Evolutionary conservation across 176 grass and related monocot species (phyloP), one percentile per base, ranked within the genome.

Genomic region (sorghum (Sorghum bicolor)): DNA sequence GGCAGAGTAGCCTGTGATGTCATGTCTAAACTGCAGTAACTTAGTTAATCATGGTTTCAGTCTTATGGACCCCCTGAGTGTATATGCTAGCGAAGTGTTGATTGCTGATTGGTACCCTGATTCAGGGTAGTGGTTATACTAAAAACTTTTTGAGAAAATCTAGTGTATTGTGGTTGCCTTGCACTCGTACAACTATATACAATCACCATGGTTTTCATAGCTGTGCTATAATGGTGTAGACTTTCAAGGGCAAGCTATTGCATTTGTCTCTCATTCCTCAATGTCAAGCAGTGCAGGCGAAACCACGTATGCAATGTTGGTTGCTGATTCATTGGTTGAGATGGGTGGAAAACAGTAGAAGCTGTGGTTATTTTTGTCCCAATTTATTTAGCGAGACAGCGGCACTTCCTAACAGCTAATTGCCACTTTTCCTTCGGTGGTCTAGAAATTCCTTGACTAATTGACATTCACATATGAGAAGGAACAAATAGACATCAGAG

Each of bases 31-130:
- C 30, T 52, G 31, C 66, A 65, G 22, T 64, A 24, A 38, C 34
- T 70, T 4, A 29, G 43, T 45, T 45, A 28, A 47, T 74, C 37
- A 4, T 5, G 15, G 74, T 83, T 74, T 57, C 32, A 75, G 55
- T 31, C 60, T 19, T 19, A 15, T 68, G 47, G 29, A 66, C 26
- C 6, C 53, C 52, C 24, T 33, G 40, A 47, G 28, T 90, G 80
- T 90, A 80, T 25, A 90, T 86, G 34, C 43, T 86, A 82, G 72
- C 22, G n/a, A 66, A 58, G 13, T 79, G 30, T 20, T 36, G n/a
- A 86, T 80, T 80, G 33, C 6, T 22, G 22, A 87, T 80, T 80
- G 57, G 22, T 19, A 50, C 80, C 84, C 58, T 67, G 79, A 79
- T 83, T 83, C 68, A 67, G 79, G 57, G 67, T 45, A 29, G 57